Evolutionary conservation across 164 flowering plant species (phyloP).

Genomic region (Dillenia suffruticosa): DNA sequence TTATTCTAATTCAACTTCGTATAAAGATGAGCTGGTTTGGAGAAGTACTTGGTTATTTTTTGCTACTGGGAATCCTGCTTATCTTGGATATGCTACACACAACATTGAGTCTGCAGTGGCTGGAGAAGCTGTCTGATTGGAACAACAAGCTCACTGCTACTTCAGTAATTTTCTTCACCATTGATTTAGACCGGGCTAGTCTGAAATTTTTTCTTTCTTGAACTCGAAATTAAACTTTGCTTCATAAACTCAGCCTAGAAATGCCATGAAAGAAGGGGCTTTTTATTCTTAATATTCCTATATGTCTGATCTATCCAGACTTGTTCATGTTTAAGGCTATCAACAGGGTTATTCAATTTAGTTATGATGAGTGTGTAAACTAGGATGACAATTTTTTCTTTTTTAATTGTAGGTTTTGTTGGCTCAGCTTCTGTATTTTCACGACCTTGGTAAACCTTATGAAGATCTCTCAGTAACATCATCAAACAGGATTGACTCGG

Average conservation of each 20-base stretch:
- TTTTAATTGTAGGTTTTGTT: conserved; percentile 41
- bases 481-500: conserved; percentile 22
- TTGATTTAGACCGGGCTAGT: too few species aligned
- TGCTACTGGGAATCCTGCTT: conserved; percentile 53
- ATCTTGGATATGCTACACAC: conserved; percentile 34
- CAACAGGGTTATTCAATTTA: neutral
- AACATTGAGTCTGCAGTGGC: conserved; percentile 21
- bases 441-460: conserved; percentile 51
- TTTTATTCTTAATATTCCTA: too few species aligned
- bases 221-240: too few species aligned
- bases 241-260: too few species aligned
- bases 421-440: conserved; percentile 39
- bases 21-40: conserved; percentile 60
- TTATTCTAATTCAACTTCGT: conserved; percentile 53
- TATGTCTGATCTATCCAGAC: too few species aligned
- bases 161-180: conserved; percentile 25
- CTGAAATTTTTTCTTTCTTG: too few species aligned
- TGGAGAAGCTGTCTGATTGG: conserved; percentile 40
- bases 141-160: conserved; percentile 52
- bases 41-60: conserved; percentile 57
- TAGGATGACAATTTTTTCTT: neutral
- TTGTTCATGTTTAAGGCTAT: neutral
- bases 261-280: too few species aligned
- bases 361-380: neutral
- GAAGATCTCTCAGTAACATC: conserved; percentile 30